Base-by-base conservation (phyloP, 2,329 filamentous ascomycete species). In the Neophaeococcomyces mojaviensis region DNA sequence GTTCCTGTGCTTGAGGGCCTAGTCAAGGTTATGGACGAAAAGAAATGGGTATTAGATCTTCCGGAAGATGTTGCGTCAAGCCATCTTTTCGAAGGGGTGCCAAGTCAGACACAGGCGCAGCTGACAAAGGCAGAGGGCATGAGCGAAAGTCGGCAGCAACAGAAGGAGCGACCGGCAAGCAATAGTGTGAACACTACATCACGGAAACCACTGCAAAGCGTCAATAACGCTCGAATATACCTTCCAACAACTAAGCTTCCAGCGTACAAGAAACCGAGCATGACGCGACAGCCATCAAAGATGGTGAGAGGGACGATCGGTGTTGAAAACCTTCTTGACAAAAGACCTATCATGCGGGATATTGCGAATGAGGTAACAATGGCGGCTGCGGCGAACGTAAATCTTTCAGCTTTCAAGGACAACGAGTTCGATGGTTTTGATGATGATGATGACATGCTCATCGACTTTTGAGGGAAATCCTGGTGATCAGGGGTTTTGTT, bases 41-140 rank as follows among this genome's bases (percentile, higher is more conserved):
- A 78, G 43, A 70, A 76, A n/a, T 97, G 92, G 89, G 72, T 88
- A 13, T 82, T 88, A 55, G 77, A 94, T 55, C 61, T 97, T 41
- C 79, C 78, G 0, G 61, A 62, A 1, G 72, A 77, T 9, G 85
- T 84, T 36, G 28, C 33, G 13, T 62, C 84, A 6, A 78, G 69
- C 24, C 88, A 94, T 66, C 61, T 69, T 33, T 89, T 88, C 53
- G 81, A 82, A 38, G 77, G 81, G 16, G 61, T 36, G 18, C n/a
- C 18, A 10, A 31, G 8, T 19, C 35, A 39, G 28, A 39, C 43
- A n/a, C 43, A 46, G 35, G 8, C n/a, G 13, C 41, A 28, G 26
- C 15, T 19, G 10, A 6, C 49, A 49, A 1, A 67, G 59, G 50
- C 62, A 63, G 18, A 19, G 15, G 24, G 30, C 3, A 10, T 10